Evolutionary conservation across 768 basidiomycete species (phyloP), one percentile per base, ranked within the genome.

Genomic region (Tulasnella sp.): DNA sequence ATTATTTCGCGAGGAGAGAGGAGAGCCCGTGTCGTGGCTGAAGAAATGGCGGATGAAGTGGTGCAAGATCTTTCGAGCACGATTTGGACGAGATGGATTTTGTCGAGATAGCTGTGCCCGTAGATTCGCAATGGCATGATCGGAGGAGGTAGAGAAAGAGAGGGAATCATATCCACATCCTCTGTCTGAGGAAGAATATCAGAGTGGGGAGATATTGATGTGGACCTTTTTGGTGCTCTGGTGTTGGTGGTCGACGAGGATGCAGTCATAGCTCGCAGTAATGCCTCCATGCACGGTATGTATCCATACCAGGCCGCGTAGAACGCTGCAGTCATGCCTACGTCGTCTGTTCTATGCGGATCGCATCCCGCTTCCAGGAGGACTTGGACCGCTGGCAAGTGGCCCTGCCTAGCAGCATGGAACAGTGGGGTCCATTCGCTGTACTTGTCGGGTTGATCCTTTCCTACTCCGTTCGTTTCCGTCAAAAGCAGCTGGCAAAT

Each of bases 111-210:
- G 83, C 95, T 97, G 86, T 99, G 97, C 9, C 97, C 97, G 84
- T 99, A 99, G 42, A 97, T 94, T 76, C 96, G 91, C 84, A 98
- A 95, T 39, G 98, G 96, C 90, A 99, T 97, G 84, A 98, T 98
- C 2, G 98, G 98, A 0, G 98, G 98, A 2, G 98, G 98, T 24
- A 99, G 89, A 27, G 94, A 95, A n/a, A 99, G 88, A 1, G 93
- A 93, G 21, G 98, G 98, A 81, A 99, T 99, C 81, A 92, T 88
- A 84, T 99, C 98, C 46, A 94, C 91, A 80, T 98, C 88, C 82
- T 83, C 80, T 83, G 84, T 18, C n/a, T 58, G 21, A 34, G 58
- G n/a, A 24, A 71, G 58, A 48, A 74, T n/a, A 46, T 76, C 75
- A 14, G 79, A 78, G 31, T 38, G 27, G 5, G 81, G 76, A 12